Evolutionary conservation across 2,329 filamentous ascomycete genomes (phyloP), one percentile per base, ranked within the genome.

Genomic region (Stagonosporopsis rhizophila): DNA sequence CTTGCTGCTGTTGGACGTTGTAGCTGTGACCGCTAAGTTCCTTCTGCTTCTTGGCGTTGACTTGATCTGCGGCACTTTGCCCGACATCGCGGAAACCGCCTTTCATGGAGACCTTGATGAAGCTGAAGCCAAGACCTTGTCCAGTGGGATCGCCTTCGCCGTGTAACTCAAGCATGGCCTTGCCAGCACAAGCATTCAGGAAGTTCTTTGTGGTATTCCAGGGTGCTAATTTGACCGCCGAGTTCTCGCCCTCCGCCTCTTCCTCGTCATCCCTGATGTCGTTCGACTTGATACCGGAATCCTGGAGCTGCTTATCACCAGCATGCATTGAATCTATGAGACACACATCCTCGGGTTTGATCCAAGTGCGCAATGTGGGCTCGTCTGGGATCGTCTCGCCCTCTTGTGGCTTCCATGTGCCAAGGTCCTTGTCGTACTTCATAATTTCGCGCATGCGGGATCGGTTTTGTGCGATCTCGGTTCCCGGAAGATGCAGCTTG

Each of bases 131-230:
- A 57, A 97, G 87, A 2, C 95, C 95, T 68, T 93, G 90, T 22
- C 92, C 92, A 0, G 94, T 96, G 3, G 95, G 95, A 72, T 99
- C 95, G 52, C 95, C 95, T 63, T 96, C 91, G 19, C 95, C 95
- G 67, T 97, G 93, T 12, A 99, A 84, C 66, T 93, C 90, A 41
- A 99, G 84, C 95, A 99, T 99, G 3, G 95, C 95, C 74, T 99
- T 99, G 56, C 92, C 92, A 58, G 92, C 89, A 45, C 91, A 94
- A 1, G 95, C 95, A 63, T 97, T 90, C 56, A 97, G 85, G 77
- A 99, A 99, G 59, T 96, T 96, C 78, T 96, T 96, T 48, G 92
- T 96, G 0, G 92, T 94, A 67, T 94, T 92, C 95, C 95, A 99
- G 0, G 95, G 95, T 0, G 94, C 92, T 78, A 99, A 87, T 71